These are phyloP conservation scores for Hymenoscyphus scutula DNA, from an alignment of 2,329 filamentous ascomycete species.

Conservation along the genomic window DNA sequence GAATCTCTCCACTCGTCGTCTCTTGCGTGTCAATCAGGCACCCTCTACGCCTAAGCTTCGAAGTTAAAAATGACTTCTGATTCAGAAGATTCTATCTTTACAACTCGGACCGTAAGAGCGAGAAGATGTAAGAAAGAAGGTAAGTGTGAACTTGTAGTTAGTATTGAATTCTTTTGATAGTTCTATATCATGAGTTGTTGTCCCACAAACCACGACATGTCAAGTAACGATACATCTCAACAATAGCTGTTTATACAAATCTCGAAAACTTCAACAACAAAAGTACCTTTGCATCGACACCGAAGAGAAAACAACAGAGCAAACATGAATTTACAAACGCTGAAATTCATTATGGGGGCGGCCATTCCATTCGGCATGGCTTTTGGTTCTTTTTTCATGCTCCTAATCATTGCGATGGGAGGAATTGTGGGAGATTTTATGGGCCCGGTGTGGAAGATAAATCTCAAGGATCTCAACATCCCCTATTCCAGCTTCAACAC, in stretches of 20 bases:
- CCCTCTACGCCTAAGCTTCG: neutral
- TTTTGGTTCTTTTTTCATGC: slow-evolving; percentile 9
- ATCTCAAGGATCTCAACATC: slow-evolving; percentile 5
- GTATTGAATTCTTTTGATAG: neutral
- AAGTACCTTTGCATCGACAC: neutral
- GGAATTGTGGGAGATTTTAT: slow-evolving; percentile 1
- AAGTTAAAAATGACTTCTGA: neutral
- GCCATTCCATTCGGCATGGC: slow-evolving; percentile 4
- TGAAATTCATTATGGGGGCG: neutral
- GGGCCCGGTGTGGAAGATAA: slow-evolving; percentile 4
- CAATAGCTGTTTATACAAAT: neutral
- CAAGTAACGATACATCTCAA: neutral
- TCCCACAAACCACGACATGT: neutral
- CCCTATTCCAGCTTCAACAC: neutral
- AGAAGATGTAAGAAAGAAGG: neutral
- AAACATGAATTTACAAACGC: neutral
- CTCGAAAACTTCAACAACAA: neutral
- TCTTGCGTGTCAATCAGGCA: neutral
- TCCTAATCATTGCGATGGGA: slow-evolving; percentile 4
- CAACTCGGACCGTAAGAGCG: neutral
- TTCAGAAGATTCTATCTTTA: neutral
- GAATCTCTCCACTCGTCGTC: neutral
- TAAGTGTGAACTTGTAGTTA: neutral
- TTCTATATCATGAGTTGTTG: neutral
- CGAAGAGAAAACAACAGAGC: neutral